Evolutionary conservation across 441 rosid species (phyloP).

Genomic region (Croton laevigatus): DNA sequence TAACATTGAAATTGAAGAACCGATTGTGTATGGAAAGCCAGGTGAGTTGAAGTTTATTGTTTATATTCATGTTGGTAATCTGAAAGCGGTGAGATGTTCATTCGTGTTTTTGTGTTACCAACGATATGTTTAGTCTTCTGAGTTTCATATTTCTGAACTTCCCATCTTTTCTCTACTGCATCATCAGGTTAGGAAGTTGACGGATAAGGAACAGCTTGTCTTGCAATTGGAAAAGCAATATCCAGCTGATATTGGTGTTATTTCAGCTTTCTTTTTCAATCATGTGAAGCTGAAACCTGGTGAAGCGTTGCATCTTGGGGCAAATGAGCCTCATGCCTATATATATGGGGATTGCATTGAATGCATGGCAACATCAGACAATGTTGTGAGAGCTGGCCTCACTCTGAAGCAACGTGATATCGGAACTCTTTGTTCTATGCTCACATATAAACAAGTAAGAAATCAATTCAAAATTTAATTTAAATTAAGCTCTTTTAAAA

Average conservation of each 20-base stretch:
- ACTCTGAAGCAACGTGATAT: conserved; percentile 69
- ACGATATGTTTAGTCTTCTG: background rate
- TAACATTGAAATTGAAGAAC: conserved; percentile 48
- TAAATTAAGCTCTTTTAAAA: background rate
- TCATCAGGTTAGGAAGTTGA: conserved; percentile 60
- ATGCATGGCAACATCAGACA: conserved; percentile 89
- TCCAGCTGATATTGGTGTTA: conserved; percentile 63
- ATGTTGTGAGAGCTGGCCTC: conserved; percentile 83
- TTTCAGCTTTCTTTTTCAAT: conserved; percentile 67
- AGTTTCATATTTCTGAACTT: background rate
- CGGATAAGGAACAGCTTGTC: conserved; percentile 64
- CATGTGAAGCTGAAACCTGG: conserved; percentile 72
- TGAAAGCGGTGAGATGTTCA: background rate
- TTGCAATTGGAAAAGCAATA: conserved; percentile 62
- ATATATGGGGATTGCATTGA: conserved; percentile 72
- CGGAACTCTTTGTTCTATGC: conserved; percentile 76
- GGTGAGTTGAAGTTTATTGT: conserved; percentile 38
- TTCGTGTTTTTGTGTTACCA: background rate
- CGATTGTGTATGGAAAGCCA: conserved; percentile 53
- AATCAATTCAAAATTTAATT: background rate
- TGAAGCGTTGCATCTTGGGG: conserved; percentile 75
- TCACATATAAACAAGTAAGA: conserved; percentile 65
- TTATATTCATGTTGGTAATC: background rate
- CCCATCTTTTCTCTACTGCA: background rate
- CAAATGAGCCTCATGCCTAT: conserved; percentile 81